A percentile compares a stretch with the other conserved stretches of the same genome.
Conservation (phyloP, 2,329 filamentous ascomycete genomes). For the Phaeosphaeriaceae sp. region DNA sequence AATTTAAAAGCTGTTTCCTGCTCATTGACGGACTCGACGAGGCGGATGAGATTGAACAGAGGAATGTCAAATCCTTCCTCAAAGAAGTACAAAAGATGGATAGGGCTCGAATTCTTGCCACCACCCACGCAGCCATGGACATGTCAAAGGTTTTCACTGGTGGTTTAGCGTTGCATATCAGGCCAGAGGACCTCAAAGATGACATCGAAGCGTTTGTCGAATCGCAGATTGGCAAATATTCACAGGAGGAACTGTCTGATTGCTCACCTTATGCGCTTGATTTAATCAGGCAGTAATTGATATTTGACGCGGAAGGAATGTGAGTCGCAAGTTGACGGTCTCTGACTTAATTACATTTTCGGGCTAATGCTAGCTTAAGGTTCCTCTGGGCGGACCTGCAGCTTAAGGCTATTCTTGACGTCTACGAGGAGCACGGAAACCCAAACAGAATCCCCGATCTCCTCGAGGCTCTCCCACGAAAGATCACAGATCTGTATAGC, state of each 20-base stretch:
- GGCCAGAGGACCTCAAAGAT: constrained; percentile 13
- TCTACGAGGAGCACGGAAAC: constrained; percentile 16
- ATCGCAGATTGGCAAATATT: constrained; percentile 17
- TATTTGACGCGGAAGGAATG: constrained; percentile 21
- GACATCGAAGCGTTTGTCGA: constrained; percentile 17
- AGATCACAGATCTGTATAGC: constrained; percentile 20
- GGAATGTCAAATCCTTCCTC: constrained; percentile 22
- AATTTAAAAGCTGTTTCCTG: constrained; percentile 18
- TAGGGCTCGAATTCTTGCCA: constrained; percentile 20
- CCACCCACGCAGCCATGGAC: constrained; percentile 20
- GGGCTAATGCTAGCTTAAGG: constrained; percentile 14
- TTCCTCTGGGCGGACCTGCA: constrained; percentile 26
- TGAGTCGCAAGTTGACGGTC: constrained; percentile 9
- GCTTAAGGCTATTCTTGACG: constrained; percentile 17
- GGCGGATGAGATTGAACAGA: constrained; percentile 15
- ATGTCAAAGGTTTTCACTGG: constrained; percentile 18
- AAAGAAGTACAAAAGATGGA: constrained; percentile 18
- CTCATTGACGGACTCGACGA: constrained; percentile 31
- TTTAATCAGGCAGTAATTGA: constrained; percentile 15
- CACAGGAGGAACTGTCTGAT: constrained; percentile 13
- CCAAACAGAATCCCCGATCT: constrained; percentile 22
- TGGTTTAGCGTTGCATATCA: constrained; percentile 12
- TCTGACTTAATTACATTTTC: constrained; percentile 2
- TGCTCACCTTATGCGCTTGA: constrained; percentile 12
- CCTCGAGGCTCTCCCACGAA: constrained; percentile 16